Evolutionary conservation across 2,329 filamentous ascomycete genomes (phyloP), one percentile per base, ranked within the genome.

Genomic region (Aspergillus brasiliensis): DNA sequence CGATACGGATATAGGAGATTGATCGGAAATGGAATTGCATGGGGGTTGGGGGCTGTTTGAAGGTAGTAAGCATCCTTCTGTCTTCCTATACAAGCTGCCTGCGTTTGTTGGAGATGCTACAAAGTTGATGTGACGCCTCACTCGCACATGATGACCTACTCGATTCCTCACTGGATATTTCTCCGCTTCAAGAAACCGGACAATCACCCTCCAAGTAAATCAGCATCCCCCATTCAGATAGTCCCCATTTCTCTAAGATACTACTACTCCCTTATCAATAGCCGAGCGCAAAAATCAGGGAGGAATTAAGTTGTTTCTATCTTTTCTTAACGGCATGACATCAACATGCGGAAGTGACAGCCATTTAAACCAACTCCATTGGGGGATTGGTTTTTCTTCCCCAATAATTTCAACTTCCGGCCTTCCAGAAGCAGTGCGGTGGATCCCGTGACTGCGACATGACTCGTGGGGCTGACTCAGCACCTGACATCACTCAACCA

Each of bases 391-490:
- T 27, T 31, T 31, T 49, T 49, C 11, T 15, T 27, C 11, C 17
- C 23, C 46, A 19, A 19, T 10, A 13, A 17, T n/a, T 31, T 31
- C n/a, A 7, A 49, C 8, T 28, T 49, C 46, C 46, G 28, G 10
- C 8, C 46, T 49, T 49, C 46, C 46, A 49, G 46, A 49, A 49
- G 46, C 46, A 49, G 46, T 3, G 1, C n/a, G n/a, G 46, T 31
- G 46, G 46, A 28, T 49, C 46, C 46, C 46, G 46, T 49, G 46
- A 49, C 25, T 17, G 25, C 23, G 2, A 19, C 23, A 49, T 49
- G 46, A 49, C 46, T 49, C 46, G 46, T n/a, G 46, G 31, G 7
- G 46, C 27, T 49, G 25, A 49, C 46, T 49, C 46, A 49, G 25
- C 46, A 2, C 2, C 15, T 28, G 46, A 28, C 46, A 28, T 49